Evolutionary conservation across 1,284 basidiomycete genomes (phyloP).

Genomic region (Cerioporus squamosus): DNA sequence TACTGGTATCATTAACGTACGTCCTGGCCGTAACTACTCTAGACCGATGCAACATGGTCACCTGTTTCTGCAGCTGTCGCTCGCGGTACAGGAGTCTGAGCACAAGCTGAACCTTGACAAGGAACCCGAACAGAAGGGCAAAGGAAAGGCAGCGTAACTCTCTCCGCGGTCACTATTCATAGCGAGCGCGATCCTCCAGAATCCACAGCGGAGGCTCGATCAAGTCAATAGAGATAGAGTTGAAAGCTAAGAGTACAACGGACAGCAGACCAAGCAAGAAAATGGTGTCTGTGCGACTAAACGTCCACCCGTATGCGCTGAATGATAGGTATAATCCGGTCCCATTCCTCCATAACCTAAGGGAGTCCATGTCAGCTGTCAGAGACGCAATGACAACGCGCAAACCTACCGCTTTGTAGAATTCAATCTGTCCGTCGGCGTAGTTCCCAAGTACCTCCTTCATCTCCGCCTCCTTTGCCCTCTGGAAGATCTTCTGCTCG

Average conservation of each 20-base stretch:
- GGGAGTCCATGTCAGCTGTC: background rate
- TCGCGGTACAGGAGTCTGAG: conserved; percentile 80
- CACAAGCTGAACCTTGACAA: conserved; percentile 53
- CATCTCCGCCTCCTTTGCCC: conserved; percentile 92
- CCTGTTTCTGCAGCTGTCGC: conserved; percentile 55
- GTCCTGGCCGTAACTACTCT: conserved; percentile 28
- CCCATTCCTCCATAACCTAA: conserved; percentile 92
- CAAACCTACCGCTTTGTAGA: conserved; percentile 76
- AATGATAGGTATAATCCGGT: conserved; percentile 84
- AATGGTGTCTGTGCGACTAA: conserved; percentile 39
- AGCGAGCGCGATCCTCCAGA: background rate
- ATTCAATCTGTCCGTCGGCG: conserved; percentile 94
- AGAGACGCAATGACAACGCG: conserved; percentile 30
- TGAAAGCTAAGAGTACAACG: conserved; percentile 25
- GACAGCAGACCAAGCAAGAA: conserved; percentile 23
- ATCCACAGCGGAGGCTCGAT: conserved; percentile 2
- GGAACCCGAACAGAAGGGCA: conserved; percentile 37
- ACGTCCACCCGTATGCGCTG: conserved; percentile 89
- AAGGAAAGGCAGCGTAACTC: conserved; percentile 29
- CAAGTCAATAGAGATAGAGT: background rate
- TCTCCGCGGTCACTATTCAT: background rate
- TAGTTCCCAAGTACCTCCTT: conserved; percentile 90
- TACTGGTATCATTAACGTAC: conserved; percentile 84
- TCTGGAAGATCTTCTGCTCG: conserved; percentile 90
- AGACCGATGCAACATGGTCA: background rate